phyloP scores from a whole-genome alignment of 495 filamentous ascomycete species.

The Aspergillus coremiiformis region DNA sequence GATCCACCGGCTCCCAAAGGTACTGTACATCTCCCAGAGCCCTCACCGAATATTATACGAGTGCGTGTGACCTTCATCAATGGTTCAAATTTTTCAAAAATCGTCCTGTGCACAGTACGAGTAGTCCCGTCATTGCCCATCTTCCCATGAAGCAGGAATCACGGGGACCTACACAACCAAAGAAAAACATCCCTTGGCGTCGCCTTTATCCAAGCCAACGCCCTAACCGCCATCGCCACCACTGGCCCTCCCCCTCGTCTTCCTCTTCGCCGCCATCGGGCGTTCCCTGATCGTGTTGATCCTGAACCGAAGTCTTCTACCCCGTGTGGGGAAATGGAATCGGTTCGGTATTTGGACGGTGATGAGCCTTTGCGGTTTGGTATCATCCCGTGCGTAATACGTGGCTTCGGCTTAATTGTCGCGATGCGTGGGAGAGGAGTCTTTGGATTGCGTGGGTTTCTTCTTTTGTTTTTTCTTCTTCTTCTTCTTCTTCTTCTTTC shows the following conservation, averaged over 20 bases:
- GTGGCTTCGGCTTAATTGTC: slow-evolving; percentile 29
- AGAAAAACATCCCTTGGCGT: slow-evolving; percentile 26
- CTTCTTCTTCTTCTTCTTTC: background rate
- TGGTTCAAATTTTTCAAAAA: too few species aligned
- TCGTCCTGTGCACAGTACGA: too few species aligned
- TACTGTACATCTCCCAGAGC: too few species aligned
- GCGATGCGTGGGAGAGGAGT: slow-evolving; percentile 20
- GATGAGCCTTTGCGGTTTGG: slow-evolving; percentile 23
- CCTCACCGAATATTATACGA: too few species aligned
- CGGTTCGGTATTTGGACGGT: slow-evolving; percentile 26
- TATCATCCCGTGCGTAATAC: slow-evolving; percentile 33
- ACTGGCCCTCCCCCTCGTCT: slow-evolving; percentile 24
- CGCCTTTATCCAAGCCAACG: slow-evolving; percentile 23
- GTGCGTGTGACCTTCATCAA: too few species aligned
- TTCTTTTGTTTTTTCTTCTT: background rate
- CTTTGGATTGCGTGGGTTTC: slow-evolving; percentile 25
- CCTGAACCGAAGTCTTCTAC: slow-evolving; percentile 9
- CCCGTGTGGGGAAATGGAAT: slow-evolving; percentile 16
- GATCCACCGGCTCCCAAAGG: too few species aligned
- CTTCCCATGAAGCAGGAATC: too few species aligned
- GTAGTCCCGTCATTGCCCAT: too few species aligned
- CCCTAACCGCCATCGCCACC: slow-evolving; percentile 27
- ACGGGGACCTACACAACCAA: too few species aligned
- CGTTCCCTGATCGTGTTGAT: slow-evolving; percentile 20
- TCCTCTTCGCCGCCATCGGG: slow-evolving; percentile 20